These are phyloP conservation scores for Xanthoparmelia taractica DNA, from an alignment of 495 filamentous ascomycete genomes.

Conservation along the genomic window DNA sequence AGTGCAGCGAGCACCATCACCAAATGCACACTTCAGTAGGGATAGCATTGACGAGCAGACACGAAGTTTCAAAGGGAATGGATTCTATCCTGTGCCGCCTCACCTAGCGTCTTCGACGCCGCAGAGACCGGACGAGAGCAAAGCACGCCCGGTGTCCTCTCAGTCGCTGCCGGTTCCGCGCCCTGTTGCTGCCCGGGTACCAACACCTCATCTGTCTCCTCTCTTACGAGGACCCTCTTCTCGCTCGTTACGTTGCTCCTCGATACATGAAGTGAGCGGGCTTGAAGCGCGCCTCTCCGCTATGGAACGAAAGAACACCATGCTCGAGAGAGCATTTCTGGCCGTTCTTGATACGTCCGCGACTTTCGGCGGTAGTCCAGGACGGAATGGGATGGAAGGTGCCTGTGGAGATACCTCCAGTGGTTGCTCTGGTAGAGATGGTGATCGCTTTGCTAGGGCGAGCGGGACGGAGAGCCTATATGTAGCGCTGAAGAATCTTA, in stretches of 20 bases:
- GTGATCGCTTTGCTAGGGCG: not conserved
- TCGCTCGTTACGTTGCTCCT: not conserved
- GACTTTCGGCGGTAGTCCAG: not conserved
- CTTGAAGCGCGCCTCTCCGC: slow-evolving; percentile 29
- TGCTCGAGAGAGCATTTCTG: slow-evolving; percentile 33
- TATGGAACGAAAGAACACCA: slow-evolving; percentile 32
- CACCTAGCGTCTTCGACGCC: not conserved
- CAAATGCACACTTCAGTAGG: not conserved
- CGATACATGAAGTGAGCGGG: slow-evolving; percentile 10
- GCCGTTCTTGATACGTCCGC: slow-evolving; percentile 26
- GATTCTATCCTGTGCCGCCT: slow-evolving; percentile 6
- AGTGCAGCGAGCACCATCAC: not conserved
- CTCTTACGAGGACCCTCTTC: not conserved
- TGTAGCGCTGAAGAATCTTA: slow-evolving; percentile 6
- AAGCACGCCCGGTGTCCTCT: slow-evolving; percentile 5
- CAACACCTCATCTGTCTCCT: slow-evolving; percentile 6
- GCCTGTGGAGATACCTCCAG: not conserved
- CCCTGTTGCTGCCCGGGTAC: slow-evolving; percentile 1
- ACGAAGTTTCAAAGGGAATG: not conserved
- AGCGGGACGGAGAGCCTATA: slow-evolving; percentile 7
- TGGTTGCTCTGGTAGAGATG: not conserved
- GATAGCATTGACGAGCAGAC: not conserved
- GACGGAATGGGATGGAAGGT: not conserved
- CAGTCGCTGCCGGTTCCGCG: slow-evolving; percentile 8
- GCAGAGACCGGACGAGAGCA: slow-evolving; percentile 2